These are phyloP conservation scores for Helminthosporium solani DNA, from an alignment of 2,329 filamentous ascomycete genomes.

Conservation along the genomic window DNA sequence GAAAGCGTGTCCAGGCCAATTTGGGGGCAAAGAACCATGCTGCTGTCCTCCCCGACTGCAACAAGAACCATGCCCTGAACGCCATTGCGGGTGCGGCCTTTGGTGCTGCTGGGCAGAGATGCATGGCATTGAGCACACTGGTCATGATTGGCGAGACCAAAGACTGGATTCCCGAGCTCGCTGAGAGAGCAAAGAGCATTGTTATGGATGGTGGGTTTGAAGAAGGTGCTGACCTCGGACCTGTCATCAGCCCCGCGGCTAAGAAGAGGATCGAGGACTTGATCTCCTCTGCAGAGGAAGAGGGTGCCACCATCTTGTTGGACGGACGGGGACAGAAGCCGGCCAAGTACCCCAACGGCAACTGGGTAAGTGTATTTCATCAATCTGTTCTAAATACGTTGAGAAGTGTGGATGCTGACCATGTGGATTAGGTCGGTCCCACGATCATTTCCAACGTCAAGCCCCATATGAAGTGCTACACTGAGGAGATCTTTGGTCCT, in stretches of 20 bases:
- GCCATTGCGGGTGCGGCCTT: conserved; percentile 82
- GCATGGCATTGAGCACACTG: conserved; percentile 81
- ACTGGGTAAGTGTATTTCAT: conserved; percentile 64
- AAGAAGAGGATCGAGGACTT: conserved; percentile 76
- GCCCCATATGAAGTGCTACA: conserved; percentile 79
- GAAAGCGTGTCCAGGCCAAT: conserved; percentile 87
- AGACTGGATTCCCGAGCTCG: conserved; percentile 77
- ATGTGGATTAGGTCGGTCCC: conserved; percentile 62
- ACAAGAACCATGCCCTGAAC: conserved; percentile 88
- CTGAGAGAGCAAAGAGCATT: conserved; percentile 70
- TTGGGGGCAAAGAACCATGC: conserved; percentile 88
- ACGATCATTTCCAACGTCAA: conserved; percentile 83
- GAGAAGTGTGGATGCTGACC: conserved; percentile 16
- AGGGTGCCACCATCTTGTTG: conserved; percentile 79
- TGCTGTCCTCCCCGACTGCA: conserved; percentile 79
- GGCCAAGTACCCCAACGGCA: conserved; percentile 78
- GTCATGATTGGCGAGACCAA: conserved; percentile 85
- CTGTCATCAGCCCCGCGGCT: conserved; percentile 77
- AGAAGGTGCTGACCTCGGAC: conserved; percentile 74
- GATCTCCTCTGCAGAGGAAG: conserved; percentile 73
- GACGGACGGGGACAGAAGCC: conserved; percentile 76
- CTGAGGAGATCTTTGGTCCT: conserved; percentile 81
- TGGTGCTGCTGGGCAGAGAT: conserved; percentile 79
- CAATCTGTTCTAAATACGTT: too few relatives aligned
- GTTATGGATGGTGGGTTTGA: conserved; percentile 81